A percentile compares a stretch with the other conserved stretches of the same genome.
phyloP scores from a whole-genome alignment of 176 grass and related monocot genomes.

The Triticum turgidum region DNA sequence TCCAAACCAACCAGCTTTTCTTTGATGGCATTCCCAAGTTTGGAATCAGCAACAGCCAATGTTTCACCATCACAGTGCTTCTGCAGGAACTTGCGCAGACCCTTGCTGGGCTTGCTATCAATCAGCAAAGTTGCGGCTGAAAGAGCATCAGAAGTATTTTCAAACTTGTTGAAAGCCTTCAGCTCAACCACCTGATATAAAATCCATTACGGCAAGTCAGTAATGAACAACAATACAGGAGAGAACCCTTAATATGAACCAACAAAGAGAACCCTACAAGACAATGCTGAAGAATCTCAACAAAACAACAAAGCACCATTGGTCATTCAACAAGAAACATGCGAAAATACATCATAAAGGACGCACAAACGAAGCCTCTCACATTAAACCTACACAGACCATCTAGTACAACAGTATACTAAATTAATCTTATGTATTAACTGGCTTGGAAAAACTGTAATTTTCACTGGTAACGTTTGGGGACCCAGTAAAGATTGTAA shows the following conservation, averaged over 20 bases:
- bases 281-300: neutral
- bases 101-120: constrained; percentile 94
- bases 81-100: constrained; percentile 78
- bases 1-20: constrained; percentile 64
- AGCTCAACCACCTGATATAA: constrained; percentile 83
- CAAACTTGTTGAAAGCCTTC: constrained; percentile 94
- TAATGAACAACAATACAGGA: neutral
- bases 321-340: neutral
- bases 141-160: constrained; percentile 91
- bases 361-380: neutral
- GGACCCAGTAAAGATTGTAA: no score
- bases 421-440: no score
- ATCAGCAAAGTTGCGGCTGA: constrained; percentile 73
- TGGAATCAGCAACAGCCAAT: constrained; percentile 86
- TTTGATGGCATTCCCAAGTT: constrained; percentile 86
- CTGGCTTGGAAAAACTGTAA: no score
- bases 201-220: neutral
- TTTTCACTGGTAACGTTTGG: no score
- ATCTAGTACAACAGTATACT: no score
- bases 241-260: neutral
- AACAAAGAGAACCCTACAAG: neutral
- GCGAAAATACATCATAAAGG: neutral
- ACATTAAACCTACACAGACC: no score
- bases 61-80: constrained; percentile 84
- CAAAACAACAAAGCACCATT: neutral